Conservation (phyloP, 768 basidiomycete genomes). For the Megacollybia marginata region DNA sequence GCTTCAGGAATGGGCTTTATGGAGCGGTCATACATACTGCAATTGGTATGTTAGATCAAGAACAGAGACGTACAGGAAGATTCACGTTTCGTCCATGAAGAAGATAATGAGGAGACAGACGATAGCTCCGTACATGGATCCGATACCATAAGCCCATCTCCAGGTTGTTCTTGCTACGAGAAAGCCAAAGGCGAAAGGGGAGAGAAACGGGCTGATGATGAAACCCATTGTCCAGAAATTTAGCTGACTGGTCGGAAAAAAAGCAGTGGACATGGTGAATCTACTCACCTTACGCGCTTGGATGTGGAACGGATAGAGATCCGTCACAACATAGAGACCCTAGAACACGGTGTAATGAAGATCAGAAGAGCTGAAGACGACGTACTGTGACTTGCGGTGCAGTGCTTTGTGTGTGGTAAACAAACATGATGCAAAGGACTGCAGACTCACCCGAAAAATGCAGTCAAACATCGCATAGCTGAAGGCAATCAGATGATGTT, state of each 20-base stretch:
- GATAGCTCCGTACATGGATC: slow-evolving; percentile 46
- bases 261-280: background rate
- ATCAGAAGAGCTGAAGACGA: background rate
- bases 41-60: background rate
- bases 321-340: slow-evolving; percentile 10
- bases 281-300: slow-evolving; percentile 51
- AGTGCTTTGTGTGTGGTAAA: slow-evolving; percentile 26
- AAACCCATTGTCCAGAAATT: slow-evolving; percentile 73
- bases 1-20: slow-evolving; percentile 40
- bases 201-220: slow-evolving; percentile 48
- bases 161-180: slow-evolving; percentile 51
- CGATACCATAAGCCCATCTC: slow-evolving; percentile 65
- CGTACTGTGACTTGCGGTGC: slow-evolving; percentile 53
- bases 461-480: slow-evolving; percentile 50
- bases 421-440: background rate
- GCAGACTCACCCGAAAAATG: slow-evolving; percentile 42
- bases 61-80: background rate
- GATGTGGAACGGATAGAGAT: slow-evolving; percentile 46
- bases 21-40: slow-evolving; percentile 56
- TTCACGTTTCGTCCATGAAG: slow-evolving; percentile 63
- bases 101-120: slow-evolving; percentile 53
- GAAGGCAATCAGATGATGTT: too few relatives aligned
- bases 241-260: slow-evolving; percentile 27
- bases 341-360: background rate
- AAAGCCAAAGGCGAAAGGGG: slow-evolving; percentile 64